Evolutionary conservation across 768 basidiomycete species (phyloP).

Genomic region (Leccinellum rugosiceps): DNA sequence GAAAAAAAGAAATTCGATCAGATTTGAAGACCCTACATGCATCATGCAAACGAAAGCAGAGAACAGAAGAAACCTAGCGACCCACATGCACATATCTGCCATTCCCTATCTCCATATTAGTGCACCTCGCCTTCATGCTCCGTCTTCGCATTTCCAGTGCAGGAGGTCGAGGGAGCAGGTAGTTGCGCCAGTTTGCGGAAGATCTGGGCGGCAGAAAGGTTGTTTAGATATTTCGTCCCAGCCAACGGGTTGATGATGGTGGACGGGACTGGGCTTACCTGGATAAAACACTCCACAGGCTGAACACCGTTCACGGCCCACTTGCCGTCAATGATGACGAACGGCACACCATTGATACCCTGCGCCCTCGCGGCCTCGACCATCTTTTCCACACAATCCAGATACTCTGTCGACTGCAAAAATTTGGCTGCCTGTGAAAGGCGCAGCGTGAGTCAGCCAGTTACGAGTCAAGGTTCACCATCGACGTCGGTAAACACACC

Average conservation of each 20-base stretch:
- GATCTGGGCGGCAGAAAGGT: constrained; percentile 13
- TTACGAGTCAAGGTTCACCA: neutral
- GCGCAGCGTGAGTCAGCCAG: neutral
- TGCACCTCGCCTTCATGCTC: neutral
- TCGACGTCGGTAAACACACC: constrained; percentile 19
- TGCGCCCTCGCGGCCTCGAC: constrained; percentile 36
- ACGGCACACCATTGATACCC: constrained; percentile 50
- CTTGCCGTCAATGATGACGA: constrained; percentile 44
- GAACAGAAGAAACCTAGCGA: neutral
- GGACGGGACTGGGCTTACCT: constrained; percentile 22
- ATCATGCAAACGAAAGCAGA: neutral
- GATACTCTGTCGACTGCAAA: constrained; percentile 36
- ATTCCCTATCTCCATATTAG: neutral
- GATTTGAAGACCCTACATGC: neutral
- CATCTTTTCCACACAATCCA: constrained; percentile 37
- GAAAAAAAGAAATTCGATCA: neutral
- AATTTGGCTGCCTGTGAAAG: constrained; percentile 36
- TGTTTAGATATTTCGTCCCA: neutral
- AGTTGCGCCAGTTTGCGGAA: constrained; percentile 28
- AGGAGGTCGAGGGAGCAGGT: neutral
- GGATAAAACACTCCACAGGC: constrained; percentile 36
- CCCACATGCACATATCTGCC: too few species aligned
- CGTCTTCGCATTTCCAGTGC: neutral
- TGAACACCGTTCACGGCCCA: constrained; percentile 47
- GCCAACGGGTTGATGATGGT: neutral